Percentiles rank a stretch among this genome's conserved stretches.
These are phyloP conservation scores for Taxawa tesnikishii DNA, from an alignment of 2,329 filamentous ascomycete species.

Conservation along the genomic window DNA sequence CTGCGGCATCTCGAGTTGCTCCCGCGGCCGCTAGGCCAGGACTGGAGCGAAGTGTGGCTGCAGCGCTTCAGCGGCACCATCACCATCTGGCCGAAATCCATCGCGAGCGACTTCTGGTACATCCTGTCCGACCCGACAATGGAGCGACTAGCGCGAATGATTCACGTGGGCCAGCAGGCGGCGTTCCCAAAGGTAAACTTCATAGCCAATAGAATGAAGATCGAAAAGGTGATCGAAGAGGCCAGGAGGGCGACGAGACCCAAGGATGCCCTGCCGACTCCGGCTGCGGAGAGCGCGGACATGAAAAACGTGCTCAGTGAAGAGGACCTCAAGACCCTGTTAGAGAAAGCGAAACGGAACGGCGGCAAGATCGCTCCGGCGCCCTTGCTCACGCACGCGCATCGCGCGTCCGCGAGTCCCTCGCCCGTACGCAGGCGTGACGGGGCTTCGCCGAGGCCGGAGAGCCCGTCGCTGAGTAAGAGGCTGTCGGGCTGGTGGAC, in stretches of 20 bases:
- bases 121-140: slow-evolving; percentile 77
- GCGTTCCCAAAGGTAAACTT: slow-evolving; percentile 89
- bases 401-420: not conserved
- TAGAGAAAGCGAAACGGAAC: slow-evolving; percentile 20
- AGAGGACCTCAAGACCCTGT: slow-evolving; percentile 31
- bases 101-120: slow-evolving; percentile 66
- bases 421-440: too few species aligned
- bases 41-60: slow-evolving; percentile 95
- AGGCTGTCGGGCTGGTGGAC: slow-evolving; percentile 18
- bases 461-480: slow-evolving; percentile 15
- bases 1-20: slow-evolving; percentile 84
- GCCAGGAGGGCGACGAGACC: slow-evolving; percentile 35
- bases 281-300: slow-evolving; percentile 8
- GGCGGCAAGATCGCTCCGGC: slow-evolving; percentile 17
- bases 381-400: slow-evolving; percentile 11
- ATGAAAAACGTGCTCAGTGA: slow-evolving; percentile 29
- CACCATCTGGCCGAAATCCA: slow-evolving; percentile 86
- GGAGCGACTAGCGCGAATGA: slow-evolving; percentile 69
- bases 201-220: slow-evolving; percentile 70
- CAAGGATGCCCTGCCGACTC: slow-evolving; percentile 17
- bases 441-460: not conserved
- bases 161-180: slow-evolving; percentile 79
- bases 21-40: slow-evolving; percentile 79
- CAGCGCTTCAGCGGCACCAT: slow-evolving; percentile 91
- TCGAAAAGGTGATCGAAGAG: slow-evolving; percentile 57